Base-by-base conservation (phyloP, 306 rosid species). In the Sophora flavescens region DNA sequence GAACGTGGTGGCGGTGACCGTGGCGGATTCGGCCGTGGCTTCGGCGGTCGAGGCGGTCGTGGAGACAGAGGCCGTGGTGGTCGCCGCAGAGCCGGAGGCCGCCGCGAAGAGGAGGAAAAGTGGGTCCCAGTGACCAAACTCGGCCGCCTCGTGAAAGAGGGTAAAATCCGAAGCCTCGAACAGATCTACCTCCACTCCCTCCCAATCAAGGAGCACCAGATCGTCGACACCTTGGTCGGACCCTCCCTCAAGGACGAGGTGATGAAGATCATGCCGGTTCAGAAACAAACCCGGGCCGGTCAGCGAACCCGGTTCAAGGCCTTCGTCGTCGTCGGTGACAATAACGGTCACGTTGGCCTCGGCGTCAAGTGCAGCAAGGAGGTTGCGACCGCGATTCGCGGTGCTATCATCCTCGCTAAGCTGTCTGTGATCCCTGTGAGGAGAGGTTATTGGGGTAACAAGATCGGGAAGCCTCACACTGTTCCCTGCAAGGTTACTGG, bases 291-390 rank as follows among this genome's bases (percentile, higher is more conserved):
- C 2, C 80, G 84, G 0, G 84, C 84, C 26, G 84, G 84, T 41
- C 84, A 81, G 35, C 33, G 84, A 14, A 81, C 84, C 68, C 72
- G 84, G n/a, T 81, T 81, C 84, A 81, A 81, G 67, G 84, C 84
- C 3, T 81, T 81, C 39, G 84, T 81, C 0, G 84, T 81, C 3
- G 84, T 81, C 1, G 84, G 84, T 1, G 84, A 81, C 36, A 0
- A 0, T 0, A 75, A 81, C 6, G 84, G 84, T n/a, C 84, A 81
- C 53, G 84, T 81, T 4, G 84, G 84, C 0, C 67, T 81, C 2
- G 84, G 84, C 8, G 84, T 81, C 0, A 81, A 81, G 68, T 81
- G 84, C 65, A 81, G 84, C 68, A 81, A 81, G 28, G 84, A 81
- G 22, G 84, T 81, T 0, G 84, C 84, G 2, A 81, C 84, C 1